Conservation (phyloP, 2,329 filamentous ascomycete genomes). For the Phoma sp. region DNA sequence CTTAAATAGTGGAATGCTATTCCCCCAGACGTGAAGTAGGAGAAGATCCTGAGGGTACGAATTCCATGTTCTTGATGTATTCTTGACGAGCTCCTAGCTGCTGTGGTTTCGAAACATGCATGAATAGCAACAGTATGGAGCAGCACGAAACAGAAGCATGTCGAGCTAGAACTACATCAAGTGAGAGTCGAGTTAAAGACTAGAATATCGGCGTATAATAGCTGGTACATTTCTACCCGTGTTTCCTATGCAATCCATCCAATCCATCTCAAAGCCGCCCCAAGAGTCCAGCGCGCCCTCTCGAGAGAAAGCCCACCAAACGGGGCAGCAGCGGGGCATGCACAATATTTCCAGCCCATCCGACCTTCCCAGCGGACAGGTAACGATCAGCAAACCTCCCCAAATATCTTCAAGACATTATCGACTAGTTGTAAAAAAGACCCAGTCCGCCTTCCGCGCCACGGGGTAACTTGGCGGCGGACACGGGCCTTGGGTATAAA, state of each 20-base stretch:
- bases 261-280: constrained; percentile 10
- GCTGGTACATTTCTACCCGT: constrained; percentile 13
- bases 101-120: no score
- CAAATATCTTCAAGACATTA: constrained; percentile 39
- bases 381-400: constrained; percentile 16
- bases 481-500: constrained; percentile 25
- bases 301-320: constrained; percentile 5
- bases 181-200: not conserved
- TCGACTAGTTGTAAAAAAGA: constrained; percentile 19
- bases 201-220: not conserved
- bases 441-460: not conserved
- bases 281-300: constrained; percentile 8
- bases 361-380: constrained; percentile 29
- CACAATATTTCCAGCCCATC: constrained; percentile 20
- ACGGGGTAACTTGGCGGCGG: not conserved
- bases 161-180: no score
- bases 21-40: no score
- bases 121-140: no score
- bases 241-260: constrained; percentile 7
- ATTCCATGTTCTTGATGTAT: no score
- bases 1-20: no score
- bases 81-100: no score
- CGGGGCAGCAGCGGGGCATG: constrained; percentile 7
- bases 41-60: no score
- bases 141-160: no score